These are phyloP conservation scores for Kalanchoe fedtschenkoi DNA, from an alignment of 164 flowering plant species.

Conservation along the genomic window DNA sequence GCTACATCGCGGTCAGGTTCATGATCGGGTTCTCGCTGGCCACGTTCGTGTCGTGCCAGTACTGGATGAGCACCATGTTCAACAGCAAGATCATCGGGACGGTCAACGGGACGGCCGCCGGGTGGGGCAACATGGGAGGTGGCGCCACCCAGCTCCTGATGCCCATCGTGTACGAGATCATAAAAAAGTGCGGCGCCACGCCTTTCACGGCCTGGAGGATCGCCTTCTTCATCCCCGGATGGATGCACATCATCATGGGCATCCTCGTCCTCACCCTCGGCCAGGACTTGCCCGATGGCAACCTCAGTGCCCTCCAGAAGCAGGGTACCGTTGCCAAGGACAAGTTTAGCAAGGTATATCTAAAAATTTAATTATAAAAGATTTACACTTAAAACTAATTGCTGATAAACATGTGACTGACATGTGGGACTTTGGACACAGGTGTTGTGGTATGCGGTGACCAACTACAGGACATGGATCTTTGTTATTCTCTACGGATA, in stretches of 20 bases:
- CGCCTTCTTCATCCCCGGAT: conserved; percentile 75
- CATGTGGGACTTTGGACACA: conserved; percentile 13
- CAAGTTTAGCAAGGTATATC: conserved; percentile 12
- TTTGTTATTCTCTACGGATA: conserved; percentile 64
- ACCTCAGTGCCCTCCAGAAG: conserved; percentile 46
- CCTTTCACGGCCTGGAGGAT: conserved; percentile 79
- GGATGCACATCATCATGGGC: conserved; percentile 52
- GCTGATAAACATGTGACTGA: too few species aligned
- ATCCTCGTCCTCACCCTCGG: conserved; percentile 53
- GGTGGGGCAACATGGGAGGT: conserved; percentile 91
- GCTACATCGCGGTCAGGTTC: conserved; percentile 42
- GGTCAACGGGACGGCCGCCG: conserved; percentile 65
- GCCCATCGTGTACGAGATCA: conserved; percentile 50
- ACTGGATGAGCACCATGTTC: conserved; percentile 86
- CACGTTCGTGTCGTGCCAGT: conserved; percentile 76
- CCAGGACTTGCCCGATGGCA: conserved; percentile 80
- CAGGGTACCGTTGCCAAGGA: conserved; percentile 47
- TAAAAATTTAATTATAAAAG: too few species aligned
- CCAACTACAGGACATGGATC: conserved; percentile 79
- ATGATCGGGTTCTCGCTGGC: conserved; percentile 70
- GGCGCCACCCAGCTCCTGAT: conserved; percentile 74
- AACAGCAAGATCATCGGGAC: conserved; percentile 53
- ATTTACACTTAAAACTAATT: too few species aligned
- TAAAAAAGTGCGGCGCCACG: conserved; percentile 36
- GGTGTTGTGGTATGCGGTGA: conserved; percentile 63